A percentile compares a stretch with the other conserved stretches of the same genome.
Evolutionary conservation across 805 yeast genomes (phyloP).

Genomic region (Yamadazyma philogaea): DNA sequence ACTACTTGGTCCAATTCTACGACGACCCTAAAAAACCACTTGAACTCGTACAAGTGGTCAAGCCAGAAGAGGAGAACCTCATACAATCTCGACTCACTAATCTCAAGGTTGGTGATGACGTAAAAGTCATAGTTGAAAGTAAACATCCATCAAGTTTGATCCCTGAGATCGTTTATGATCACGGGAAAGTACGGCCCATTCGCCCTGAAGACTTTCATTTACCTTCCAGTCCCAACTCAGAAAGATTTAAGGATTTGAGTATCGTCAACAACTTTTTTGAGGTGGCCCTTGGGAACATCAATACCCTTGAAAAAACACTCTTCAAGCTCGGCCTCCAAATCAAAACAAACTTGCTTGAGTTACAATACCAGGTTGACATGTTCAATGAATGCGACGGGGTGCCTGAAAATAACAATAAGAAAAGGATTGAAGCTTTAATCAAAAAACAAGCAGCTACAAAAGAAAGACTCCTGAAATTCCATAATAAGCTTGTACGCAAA

Average conservation of each 20-base stretch:
- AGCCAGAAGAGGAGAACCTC: not conserved
- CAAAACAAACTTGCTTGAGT: slow-evolving; percentile 21
- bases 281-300: slow-evolving; percentile 15
- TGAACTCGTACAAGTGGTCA: not conserved
- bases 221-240: not conserved
- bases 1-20: slow-evolving; percentile 16
- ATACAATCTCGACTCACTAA: not conserved
- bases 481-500: slow-evolving; percentile 20
- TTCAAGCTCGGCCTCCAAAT: slow-evolving; percentile 21
- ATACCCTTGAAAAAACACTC: slow-evolving; percentile 15
- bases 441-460: slow-evolving; percentile 5
- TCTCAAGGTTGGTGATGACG: not conserved
- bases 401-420: not conserved
- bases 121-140: slow-evolving; percentile 2
- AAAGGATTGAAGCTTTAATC: slow-evolving; percentile 14
- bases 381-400: not conserved
- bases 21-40: not conserved
- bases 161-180: slow-evolving; percentile 8
- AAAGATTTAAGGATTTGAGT: slow-evolving; percentile 3
- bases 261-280: slow-evolving; percentile 21
- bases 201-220: not conserved
- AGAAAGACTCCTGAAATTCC: slow-evolving; percentile 19
- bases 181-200: not conserved
- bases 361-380: slow-evolving; percentile 15
- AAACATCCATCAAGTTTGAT: not conserved